Percentiles rank a stretch among this genome's conserved stretches.
Evolutionary conservation across 371 early-diverging fungal species (phyloP).

Genomic region (Mortierella sp.): DNA sequence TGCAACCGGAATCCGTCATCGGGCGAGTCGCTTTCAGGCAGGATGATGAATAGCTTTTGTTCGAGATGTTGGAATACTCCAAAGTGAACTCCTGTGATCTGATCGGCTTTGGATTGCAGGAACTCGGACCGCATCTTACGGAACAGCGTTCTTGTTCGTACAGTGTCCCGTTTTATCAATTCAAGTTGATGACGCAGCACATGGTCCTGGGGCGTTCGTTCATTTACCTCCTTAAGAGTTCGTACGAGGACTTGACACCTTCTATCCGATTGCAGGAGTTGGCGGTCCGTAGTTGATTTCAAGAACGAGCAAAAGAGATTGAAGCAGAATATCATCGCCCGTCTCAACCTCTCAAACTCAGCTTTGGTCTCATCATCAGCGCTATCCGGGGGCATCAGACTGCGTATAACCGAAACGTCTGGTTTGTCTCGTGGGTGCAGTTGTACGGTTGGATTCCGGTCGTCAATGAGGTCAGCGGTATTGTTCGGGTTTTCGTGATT

Average conservation of each 20-base stretch:
- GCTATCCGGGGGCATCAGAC: not conserved
- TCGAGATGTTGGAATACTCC: constrained; percentile 26
- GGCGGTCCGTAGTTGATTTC: constrained; percentile 14
- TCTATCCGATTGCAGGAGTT: constrained; percentile 27
- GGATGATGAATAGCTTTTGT: constrained; percentile 22
- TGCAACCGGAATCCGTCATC: constrained; percentile 23
- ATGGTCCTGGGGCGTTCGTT: constrained; percentile 5
- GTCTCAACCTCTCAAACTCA: constrained; percentile 7
- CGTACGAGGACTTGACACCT: constrained; percentile 4
- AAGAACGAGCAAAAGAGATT: constrained; percentile 16
- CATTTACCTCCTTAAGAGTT: constrained; percentile 11
- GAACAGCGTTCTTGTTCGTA: constrained; percentile 12
- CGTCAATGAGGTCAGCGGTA: not conserved
- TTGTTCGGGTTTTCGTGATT: not conserved
- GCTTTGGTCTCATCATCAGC: not conserved
- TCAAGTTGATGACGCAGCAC: constrained; percentile 16
- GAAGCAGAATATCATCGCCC: constrained; percentile 11
- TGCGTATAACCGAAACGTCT: constrained; percentile 6
- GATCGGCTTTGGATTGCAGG: constrained; percentile 15
- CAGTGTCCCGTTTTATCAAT: constrained; percentile 8
- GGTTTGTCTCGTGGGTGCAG: not conserved
- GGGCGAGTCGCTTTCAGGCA: constrained; percentile 17
- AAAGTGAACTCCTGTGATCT: constrained; percentile 19
- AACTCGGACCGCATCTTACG: constrained; percentile 14
- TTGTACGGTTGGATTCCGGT: not conserved